Base-by-base conservation (phyloP, 2,329 filamentous ascomycete species). In the Plectosphaerella cucumerina region DNA sequence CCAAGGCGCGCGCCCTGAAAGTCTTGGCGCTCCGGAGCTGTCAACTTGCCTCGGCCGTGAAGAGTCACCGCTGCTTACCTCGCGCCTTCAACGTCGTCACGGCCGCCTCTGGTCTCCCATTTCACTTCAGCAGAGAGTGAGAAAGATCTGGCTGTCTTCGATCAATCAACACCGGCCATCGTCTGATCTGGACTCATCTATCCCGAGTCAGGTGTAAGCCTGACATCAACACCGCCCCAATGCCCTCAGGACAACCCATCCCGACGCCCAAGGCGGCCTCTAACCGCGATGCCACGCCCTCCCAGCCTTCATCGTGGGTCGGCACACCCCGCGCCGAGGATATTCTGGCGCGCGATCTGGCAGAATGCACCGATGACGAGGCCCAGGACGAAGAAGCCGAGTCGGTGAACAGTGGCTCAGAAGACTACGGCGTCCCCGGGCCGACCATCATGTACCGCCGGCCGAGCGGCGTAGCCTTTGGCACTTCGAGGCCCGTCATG, bases 391-490 rank as follows among this genome's bases (percentile, higher is more conserved):
- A 60, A 21, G 65, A 63, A 35, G 59, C 63, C 31, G 60, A 66
- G 18, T 63, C 62, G 15, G 49, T 64, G 41, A 61, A 62, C 22
- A 65, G 65, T 15, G 61, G 58, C 23, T 59, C 60, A 2, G 68
- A 67, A 5, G 58, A 64, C 48, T 64, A 72, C 47, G 62, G 62
- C 22, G 70, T 70, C 11, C 61, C 63, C 17, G 70, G 70, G n/a
- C 77, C 72, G 50, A 73, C 68, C 63, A 77, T 76, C 63, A 77
- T 76, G 59, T 96, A 94, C 70, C 83, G 88, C 50, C 81, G 90
- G 44, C 89, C 90, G 1, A 88, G 84, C 58, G 87, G 86, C 62
- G 85, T 94, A 42, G 85, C 86, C 26, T 89, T 82, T 53, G 87
- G 86, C 12, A 85, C 86, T 21, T 79, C 84, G 1, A 78, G 90